Conservation (phyloP, 805 yeast species). For the Scheffersomyces ergatensis region DNA sequence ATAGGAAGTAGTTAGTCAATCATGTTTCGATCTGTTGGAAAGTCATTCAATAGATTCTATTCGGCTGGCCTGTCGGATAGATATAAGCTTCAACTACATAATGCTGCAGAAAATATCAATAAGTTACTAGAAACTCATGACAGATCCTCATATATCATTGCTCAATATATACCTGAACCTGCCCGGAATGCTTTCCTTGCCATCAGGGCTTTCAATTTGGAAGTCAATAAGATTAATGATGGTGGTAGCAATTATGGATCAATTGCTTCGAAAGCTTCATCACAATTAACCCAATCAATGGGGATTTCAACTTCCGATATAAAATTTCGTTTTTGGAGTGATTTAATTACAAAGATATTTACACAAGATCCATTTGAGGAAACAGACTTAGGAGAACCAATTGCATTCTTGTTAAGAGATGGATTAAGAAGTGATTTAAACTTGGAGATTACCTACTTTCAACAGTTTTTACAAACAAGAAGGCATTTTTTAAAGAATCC, state of each 20-base stretch:
- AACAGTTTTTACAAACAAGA: slow-evolving; percentile 59
- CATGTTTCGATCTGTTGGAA: too few relatives aligned
- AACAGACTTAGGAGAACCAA: slow-evolving; percentile 57
- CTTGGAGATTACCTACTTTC: slow-evolving; percentile 53
- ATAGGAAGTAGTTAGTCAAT: too few relatives aligned
- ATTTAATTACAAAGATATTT: slow-evolving; percentile 49
- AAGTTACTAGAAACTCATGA: slow-evolving; percentile 49
- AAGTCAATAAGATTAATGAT: slow-evolving; percentile 49
- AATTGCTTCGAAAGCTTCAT: slow-evolving; percentile 28
- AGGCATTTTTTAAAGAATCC: slow-evolving; percentile 46
- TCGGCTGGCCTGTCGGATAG: slow-evolving; percentile 1
- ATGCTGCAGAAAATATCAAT: slow-evolving; percentile 42
- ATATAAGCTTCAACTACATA: slow-evolving; percentile 10
- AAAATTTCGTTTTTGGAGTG: slow-evolving; percentile 76
- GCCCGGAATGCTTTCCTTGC: slow-evolving; percentile 64
- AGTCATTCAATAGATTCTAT: background rate
- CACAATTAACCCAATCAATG: slow-evolving; percentile 24
- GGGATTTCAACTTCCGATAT: slow-evolving; percentile 45
- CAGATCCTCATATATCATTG: slow-evolving; percentile 60
- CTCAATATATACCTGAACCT: slow-evolving; percentile 67
- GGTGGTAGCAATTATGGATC: slow-evolving; percentile 23
- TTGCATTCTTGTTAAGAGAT: slow-evolving; percentile 55
- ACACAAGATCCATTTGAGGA: slow-evolving; percentile 21
- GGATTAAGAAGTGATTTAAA: slow-evolving; percentile 48
- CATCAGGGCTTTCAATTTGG: slow-evolving; percentile 62